These are phyloP conservation scores for Populus trichocarpa DNA, from an alignment of 441 rosid species.

Conservation along the genomic window DNA sequence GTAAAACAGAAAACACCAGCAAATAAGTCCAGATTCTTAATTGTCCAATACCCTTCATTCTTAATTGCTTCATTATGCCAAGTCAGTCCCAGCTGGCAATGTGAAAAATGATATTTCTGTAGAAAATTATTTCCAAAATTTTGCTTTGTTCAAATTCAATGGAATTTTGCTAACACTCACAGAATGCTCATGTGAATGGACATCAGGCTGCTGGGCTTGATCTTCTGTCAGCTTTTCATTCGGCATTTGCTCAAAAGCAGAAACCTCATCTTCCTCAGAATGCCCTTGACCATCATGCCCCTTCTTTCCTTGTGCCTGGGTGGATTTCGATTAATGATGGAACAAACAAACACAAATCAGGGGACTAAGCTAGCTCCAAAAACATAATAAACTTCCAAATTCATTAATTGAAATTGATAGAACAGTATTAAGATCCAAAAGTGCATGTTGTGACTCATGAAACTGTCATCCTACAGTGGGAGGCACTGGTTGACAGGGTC, in stretches of 20 bases:
- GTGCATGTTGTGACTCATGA: background rate
- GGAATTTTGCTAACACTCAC: constrained; percentile 43
- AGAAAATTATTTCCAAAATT: background rate
- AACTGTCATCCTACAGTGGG: background rate
- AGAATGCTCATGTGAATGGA: constrained; percentile 45
- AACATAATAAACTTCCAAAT: background rate
- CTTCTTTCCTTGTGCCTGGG: constrained; percentile 64
- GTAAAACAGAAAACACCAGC: background rate
- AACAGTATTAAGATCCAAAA: background rate
- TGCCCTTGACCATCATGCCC: constrained; percentile 72
- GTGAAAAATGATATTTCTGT: background rate
- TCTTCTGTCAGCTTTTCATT: constrained; percentile 63
- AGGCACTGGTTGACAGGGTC: background rate
- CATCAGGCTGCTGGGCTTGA: constrained; percentile 51
- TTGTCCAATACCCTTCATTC: background rate
- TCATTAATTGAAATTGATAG: background rate
- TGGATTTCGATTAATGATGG: constrained; percentile 45
- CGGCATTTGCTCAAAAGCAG: constrained; percentile 58
- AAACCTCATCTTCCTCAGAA: constrained; percentile 74
- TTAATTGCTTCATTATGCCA: background rate
- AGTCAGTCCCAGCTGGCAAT: background rate
- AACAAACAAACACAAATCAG: constrained; percentile 11
- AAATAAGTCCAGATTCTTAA: background rate
- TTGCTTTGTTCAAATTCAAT: background rate
- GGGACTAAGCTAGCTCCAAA: constrained; percentile 3